These are phyloP conservation scores for Candida andamanensis DNA, from an alignment of 805 yeast species.

Conservation along the genomic window DNA sequence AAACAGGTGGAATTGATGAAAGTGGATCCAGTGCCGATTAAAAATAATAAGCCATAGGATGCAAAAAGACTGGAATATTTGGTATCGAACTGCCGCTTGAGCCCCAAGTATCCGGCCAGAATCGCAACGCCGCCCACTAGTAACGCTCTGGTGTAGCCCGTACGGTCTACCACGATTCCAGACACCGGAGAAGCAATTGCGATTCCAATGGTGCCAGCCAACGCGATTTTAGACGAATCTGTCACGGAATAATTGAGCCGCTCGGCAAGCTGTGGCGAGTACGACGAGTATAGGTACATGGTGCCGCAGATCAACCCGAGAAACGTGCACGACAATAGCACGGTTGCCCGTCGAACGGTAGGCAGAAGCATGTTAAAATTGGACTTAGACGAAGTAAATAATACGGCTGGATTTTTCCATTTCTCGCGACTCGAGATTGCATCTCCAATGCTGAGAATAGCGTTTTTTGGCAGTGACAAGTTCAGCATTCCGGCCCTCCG, in stretches of 20 bases:
- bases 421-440: too few relatives aligned
- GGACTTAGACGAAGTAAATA: neutral
- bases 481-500: slow-evolving; percentile 58
- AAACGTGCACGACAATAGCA: slow-evolving; percentile 28
- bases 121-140: slow-evolving; percentile 47
- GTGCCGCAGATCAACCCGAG: slow-evolving; percentile 66
- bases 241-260: slow-evolving; percentile 56
- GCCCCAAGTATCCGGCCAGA: slow-evolving; percentile 50
- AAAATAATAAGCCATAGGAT: slow-evolving; percentile 44
- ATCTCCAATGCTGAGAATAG: too few relatives aligned
- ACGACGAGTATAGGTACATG: slow-evolving; percentile 68
- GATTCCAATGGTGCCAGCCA: slow-evolving; percentile 63
- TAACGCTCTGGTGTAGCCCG: slow-evolving; percentile 53
- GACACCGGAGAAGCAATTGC: slow-evolving; percentile 62
- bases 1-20: slow-evolving; percentile 58
- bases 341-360: slow-evolving; percentile 18
- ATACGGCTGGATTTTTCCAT: too few relatives aligned
- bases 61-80: slow-evolving; percentile 31
- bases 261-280: slow-evolving; percentile 69
- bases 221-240: slow-evolving; percentile 58
- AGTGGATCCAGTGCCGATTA: slow-evolving; percentile 69
- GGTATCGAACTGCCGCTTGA: slow-evolving; percentile 47
- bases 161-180: slow-evolving; percentile 58
- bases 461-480: slow-evolving; percentile 75
- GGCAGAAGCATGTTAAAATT: slow-evolving; percentile 10